Conservation (phyloP, 1,284 basidiomycete genomes). For the Afroboletus lepidellus region DNA sequence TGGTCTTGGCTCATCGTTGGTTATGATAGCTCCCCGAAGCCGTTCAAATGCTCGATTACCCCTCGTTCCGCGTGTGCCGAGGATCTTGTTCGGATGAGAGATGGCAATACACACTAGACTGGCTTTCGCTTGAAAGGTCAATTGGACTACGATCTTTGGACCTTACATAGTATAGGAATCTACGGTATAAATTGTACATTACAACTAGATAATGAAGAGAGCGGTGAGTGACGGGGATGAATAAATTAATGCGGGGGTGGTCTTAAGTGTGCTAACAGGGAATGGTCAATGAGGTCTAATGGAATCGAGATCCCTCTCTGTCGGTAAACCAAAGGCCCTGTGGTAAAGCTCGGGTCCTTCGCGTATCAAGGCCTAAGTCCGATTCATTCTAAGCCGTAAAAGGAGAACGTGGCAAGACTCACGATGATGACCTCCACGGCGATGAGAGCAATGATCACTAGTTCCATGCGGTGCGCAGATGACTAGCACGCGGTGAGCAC, state of each 20-base stretch:
- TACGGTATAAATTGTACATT: slow-evolving; percentile 5
- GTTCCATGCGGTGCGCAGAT: slow-evolving; percentile 84
- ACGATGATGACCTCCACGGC: slow-evolving; percentile 89
- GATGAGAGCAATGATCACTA: slow-evolving; percentile 88
- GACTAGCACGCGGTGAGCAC: slow-evolving; percentile 47
- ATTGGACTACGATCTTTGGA: background rate
- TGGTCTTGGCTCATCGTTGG: slow-evolving; percentile 6
- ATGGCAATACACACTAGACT: background rate
- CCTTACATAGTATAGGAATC: background rate
- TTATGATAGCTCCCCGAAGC: slow-evolving; percentile 19
- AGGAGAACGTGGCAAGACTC: slow-evolving; percentile 32
- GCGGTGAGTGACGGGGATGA: background rate
- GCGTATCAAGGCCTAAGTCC: slow-evolving; percentile 35
- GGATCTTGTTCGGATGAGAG: slow-evolving; percentile 13
- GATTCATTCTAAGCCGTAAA: slow-evolving; percentile 39
- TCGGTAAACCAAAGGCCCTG: slow-evolving; percentile 26
- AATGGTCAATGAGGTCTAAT: slow-evolving; percentile 7
- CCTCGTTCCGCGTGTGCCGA: slow-evolving; percentile 17
- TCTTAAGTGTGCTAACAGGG: background rate
- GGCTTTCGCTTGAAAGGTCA: background rate
- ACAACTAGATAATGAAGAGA: slow-evolving; percentile 1
- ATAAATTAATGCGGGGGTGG: slow-evolving; percentile 1
- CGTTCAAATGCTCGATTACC: slow-evolving; percentile 25
- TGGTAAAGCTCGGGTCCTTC: slow-evolving; percentile 33
- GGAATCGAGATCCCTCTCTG: slow-evolving; percentile 8